Conservation (phyloP, 2,329 filamentous ascomycete species). For the Colletotrichum navitas region DNA sequence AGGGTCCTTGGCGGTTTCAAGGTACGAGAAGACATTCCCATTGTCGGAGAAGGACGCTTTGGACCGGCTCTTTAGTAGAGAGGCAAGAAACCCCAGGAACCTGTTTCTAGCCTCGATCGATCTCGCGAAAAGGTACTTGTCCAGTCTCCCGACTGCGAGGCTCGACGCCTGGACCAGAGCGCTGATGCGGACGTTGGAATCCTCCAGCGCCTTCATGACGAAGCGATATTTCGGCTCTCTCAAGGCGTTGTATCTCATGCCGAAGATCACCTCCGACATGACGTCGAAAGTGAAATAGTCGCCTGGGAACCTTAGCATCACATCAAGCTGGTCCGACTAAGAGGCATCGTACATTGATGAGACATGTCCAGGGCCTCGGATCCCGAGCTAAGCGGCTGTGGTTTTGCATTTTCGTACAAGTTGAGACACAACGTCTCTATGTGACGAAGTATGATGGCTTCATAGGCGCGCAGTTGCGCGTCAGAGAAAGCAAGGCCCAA, state of each 20-base stretch:
- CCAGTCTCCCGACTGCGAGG: conserved; percentile 14
- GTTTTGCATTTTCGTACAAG: conserved; percentile 41
- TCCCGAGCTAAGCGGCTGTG: conserved; percentile 11
- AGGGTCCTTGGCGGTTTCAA: conserved; percentile 60
- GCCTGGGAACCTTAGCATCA: conserved; percentile 1
- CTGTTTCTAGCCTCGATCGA: conserved; percentile 24
- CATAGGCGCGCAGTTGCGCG: conserved; percentile 41
- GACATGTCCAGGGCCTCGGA: conserved; percentile 27
- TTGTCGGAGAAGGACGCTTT: conserved; percentile 48
- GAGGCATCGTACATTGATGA: conserved; percentile 22
- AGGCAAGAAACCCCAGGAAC: conserved; percentile 30
- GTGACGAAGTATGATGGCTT: conserved; percentile 44
- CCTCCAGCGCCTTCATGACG: conserved; percentile 41
- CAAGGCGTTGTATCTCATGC: conserved; percentile 21
- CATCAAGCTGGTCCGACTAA: no score
- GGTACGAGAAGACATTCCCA: conserved; percentile 62
- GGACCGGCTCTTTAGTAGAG: conserved; percentile 38
- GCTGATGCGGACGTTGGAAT: conserved; percentile 44
- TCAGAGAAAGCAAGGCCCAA: conserved; percentile 47
- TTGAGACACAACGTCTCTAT: conserved; percentile 41
- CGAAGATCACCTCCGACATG: conserved; percentile 22
- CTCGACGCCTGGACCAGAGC: conserved; percentile 38
- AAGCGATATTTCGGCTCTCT: conserved; percentile 34
- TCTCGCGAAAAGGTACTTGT: conserved; percentile 15
- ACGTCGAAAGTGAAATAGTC: conserved; percentile 34